Percentiles rank a stretch among this genome's conserved stretches.
Evolutionary conservation across 805 yeast genomes (phyloP).

Genomic region (Candida silvatica): DNA sequence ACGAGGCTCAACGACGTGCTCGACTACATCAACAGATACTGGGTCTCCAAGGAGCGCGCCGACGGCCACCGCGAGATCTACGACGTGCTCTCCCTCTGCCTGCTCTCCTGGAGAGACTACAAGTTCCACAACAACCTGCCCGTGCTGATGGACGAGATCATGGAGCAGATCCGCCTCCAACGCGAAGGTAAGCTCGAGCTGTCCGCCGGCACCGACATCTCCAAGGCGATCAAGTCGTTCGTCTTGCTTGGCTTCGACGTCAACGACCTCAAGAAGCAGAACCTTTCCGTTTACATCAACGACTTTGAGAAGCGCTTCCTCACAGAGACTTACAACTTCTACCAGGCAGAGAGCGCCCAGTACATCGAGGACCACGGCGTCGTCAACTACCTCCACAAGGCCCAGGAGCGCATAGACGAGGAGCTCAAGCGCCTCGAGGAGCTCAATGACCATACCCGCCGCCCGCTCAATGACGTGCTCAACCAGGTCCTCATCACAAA

Average conservation of each 20-base stretch:
- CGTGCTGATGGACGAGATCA: slow-evolving; percentile 56
- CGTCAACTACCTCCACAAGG: slow-evolving; percentile 83
- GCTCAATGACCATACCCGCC: slow-evolving; percentile 79
- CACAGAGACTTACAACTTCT: slow-evolving; percentile 57
- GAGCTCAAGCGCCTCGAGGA: slow-evolving; percentile 73
- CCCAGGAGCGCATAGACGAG: slow-evolving; percentile 73
- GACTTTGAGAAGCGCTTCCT: slow-evolving; percentile 74
- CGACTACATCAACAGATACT: slow-evolving; percentile 92
- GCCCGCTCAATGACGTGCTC: slow-evolving; percentile 65
- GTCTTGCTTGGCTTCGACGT: slow-evolving; percentile 87
- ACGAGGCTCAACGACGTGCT: slow-evolving; percentile 86
- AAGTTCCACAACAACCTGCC: slow-evolving; percentile 65
- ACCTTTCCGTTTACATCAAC: slow-evolving; percentile 71
- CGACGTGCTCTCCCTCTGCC: slow-evolving; percentile 84
- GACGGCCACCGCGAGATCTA: slow-evolving; percentile 86
- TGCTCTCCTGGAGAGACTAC: slow-evolving; percentile 80
- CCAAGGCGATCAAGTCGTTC: slow-evolving; percentile 75
- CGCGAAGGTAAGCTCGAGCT: slow-evolving; percentile 70
- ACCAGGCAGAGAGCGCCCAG: slow-evolving; percentile 55
- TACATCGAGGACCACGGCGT: slow-evolving; percentile 71
- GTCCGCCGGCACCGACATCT: slow-evolving; percentile 56
- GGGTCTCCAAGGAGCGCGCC: slow-evolving; percentile 94
- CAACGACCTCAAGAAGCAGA: slow-evolving; percentile 80
- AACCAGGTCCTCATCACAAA: slow-evolving; percentile 69
- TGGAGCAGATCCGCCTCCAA: slow-evolving; percentile 68